Conservation (phyloP, 192 early-diverging fungal genomes). For the Phlyctochytrium bullatum region DNA sequence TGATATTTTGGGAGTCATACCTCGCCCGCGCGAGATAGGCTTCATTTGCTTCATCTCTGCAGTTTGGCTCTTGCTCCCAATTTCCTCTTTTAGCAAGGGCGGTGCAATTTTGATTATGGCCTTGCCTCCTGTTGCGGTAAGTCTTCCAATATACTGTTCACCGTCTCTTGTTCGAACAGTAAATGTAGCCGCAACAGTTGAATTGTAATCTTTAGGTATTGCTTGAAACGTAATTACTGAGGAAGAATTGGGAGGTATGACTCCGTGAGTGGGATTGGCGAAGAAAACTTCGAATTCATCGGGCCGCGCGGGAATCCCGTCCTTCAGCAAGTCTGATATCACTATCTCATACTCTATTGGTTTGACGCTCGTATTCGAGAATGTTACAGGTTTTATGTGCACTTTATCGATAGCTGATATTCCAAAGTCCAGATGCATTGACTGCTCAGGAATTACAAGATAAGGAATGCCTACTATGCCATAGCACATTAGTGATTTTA, state of each 20-base stretch:
- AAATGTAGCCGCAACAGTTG: constrained; percentile 42
- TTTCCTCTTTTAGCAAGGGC: constrained; percentile 30
- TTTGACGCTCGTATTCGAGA: constrained; percentile 52
- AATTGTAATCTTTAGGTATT: constrained; percentile 50
- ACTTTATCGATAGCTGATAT: constrained; percentile 52
- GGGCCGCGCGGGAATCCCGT: constrained; percentile 29
- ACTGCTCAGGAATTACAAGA: constrained; percentile 41
- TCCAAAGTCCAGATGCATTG: constrained; percentile 48
- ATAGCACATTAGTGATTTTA: constrained; percentile 49
- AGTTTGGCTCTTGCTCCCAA: constrained; percentile 19
- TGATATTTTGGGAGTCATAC: constrained; percentile 6
- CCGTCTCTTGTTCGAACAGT: constrained; percentile 50
- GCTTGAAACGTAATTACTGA: constrained; percentile 35
- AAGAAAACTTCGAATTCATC: constrained; percentile 63
- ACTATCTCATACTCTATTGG: constrained; percentile 52
- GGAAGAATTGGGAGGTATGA: constrained; percentile 36
- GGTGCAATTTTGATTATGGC: constrained; percentile 60
- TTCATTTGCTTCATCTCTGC: constrained; percentile 33
- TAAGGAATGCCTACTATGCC: constrained; percentile 64
- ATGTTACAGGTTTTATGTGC: constrained; percentile 34
- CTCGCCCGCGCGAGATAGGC: constrained; percentile 10
- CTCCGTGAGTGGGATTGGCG: constrained; percentile 46
- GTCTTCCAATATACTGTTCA: constrained; percentile 47
- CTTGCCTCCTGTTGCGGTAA: constrained; percentile 50
- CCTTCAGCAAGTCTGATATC: constrained; percentile 33